phyloP scores from a whole-genome alignment of 164 flowering plant genomes.

The Vitis rupestris region DNA sequence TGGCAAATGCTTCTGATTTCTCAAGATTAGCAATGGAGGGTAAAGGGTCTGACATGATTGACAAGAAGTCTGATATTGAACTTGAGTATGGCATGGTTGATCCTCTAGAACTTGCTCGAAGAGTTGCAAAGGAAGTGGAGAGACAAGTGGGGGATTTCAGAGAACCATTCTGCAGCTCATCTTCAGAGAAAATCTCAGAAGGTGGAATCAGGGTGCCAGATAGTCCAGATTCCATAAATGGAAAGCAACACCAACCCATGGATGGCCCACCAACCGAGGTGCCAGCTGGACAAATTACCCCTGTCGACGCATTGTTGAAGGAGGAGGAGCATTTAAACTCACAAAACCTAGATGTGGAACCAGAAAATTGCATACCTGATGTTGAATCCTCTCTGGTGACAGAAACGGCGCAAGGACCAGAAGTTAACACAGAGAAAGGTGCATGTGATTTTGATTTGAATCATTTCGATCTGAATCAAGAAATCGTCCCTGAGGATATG shows the following conservation, averaged over 20 bases:
- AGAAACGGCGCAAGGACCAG: slow-evolving; percentile 48
- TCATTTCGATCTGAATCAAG: slow-evolving; percentile 42
- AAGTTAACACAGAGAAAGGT: slow-evolving; percentile 29
- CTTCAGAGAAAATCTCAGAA: slow-evolving; percentile 50
- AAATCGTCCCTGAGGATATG: slow-evolving; percentile 53
- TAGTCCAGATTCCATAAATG: slow-evolving; percentile 59
- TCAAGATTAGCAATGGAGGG: slow-evolving; percentile 21
- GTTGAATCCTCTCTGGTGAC: slow-evolving; percentile 46
- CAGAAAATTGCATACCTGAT: slow-evolving; percentile 27
- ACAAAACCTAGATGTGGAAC: slow-evolving; percentile 21
- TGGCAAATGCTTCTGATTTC: slow-evolving; percentile 20
- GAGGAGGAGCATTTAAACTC: slow-evolving; percentile 25
- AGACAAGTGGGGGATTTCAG: slow-evolving; percentile 55
- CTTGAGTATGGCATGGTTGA: slow-evolving; percentile 72
- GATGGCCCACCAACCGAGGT: slow-evolving; percentile 28
- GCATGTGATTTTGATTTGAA: slow-evolving; percentile 60
- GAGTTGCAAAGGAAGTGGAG: slow-evolving; percentile 79
- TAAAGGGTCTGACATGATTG: slow-evolving; percentile 19
- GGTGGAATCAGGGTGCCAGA: slow-evolving; percentile 36
- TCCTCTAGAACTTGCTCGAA: slow-evolving; percentile 80
- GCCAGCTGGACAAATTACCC: slow-evolving; percentile 19
- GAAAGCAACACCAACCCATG: slow-evolving; percentile 27
- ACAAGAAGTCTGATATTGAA: slow-evolving; percentile 45
- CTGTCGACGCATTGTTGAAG: slow-evolving; percentile 27
- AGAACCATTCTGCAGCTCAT: slow-evolving; percentile 56